Evolutionary conservation across 1,284 basidiomycete genomes (phyloP).

Genomic region (Rhodotorula mucilaginosa): DNA sequence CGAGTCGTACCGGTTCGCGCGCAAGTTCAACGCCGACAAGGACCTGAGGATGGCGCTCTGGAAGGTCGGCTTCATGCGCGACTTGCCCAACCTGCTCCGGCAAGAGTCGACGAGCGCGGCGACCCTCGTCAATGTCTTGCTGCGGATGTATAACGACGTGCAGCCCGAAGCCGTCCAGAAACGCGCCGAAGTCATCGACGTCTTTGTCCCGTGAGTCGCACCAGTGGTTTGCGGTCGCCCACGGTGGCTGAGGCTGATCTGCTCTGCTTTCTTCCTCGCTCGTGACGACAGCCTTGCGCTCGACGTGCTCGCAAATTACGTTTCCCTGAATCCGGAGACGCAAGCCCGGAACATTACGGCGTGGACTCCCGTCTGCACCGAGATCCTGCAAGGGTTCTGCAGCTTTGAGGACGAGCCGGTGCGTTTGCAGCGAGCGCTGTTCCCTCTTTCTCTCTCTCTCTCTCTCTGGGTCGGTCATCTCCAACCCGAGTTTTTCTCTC

Average conservation of each 20-base stretch:
- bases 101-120: conserved; percentile 97
- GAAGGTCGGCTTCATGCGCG: conserved; percentile 99
- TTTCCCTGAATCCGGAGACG: conserved; percentile 81
- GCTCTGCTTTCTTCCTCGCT: background rate
- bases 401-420: conserved; percentile 84
- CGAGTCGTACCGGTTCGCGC: conserved; percentile 94
- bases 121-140: conserved; percentile 85
- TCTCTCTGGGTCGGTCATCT: background rate
- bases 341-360: conserved; percentile 94
- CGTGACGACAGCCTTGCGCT: conserved; percentile 66
- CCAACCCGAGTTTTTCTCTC: background rate
- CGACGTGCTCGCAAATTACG: conserved; percentile 86
- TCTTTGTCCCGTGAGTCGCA: conserved; percentile 79
- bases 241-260: background rate
- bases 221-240: conserved; percentile 7
- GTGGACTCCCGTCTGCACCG: conserved; percentile 95
- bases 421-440: conserved; percentile 51
- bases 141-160: conserved; percentile 92
- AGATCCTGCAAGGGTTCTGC: conserved; percentile 86
- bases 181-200: conserved; percentile 77
- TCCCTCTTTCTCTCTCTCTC: background rate
- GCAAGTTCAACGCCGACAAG: conserved; percentile 97
- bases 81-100: conserved; percentile 94
- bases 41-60: conserved; percentile 93
- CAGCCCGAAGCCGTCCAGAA: conserved; percentile 78